Conservation (phyloP, 192 early-diverging fungal species). For the Chytriomyces sp. region DNA sequence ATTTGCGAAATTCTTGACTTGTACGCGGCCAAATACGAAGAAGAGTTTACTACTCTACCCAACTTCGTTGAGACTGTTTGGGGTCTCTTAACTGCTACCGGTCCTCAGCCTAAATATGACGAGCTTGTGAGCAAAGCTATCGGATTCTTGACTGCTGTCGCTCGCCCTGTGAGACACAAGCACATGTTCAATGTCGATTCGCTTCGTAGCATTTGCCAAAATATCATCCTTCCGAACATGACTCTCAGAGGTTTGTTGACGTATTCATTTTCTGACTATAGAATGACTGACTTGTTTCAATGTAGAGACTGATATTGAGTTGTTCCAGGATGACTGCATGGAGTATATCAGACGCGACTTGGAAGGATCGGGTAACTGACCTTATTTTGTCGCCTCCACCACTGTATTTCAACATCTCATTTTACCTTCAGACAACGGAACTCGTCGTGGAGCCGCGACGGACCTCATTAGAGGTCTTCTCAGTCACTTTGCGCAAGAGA, state of each 20-base stretch:
- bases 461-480: slow-evolving; percentile 91
- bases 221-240: slow-evolving; percentile 93
- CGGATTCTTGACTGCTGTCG: slow-evolving; percentile 85
- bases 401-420: not conserved
- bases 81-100: slow-evolving; percentile 76
- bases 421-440: slow-evolving; percentile 71
- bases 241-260: slow-evolving; percentile 71
- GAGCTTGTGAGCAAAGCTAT: slow-evolving; percentile 89
- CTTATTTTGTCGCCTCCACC: not conserved
- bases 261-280: too few species aligned
- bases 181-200: slow-evolving; percentile 76
- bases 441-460: slow-evolving; percentile 87
- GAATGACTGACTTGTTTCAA: not conserved
- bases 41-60: slow-evolving; percentile 78
- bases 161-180: slow-evolving; percentile 70
- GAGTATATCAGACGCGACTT: slow-evolving; percentile 92
- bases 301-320: slow-evolving; percentile 80
- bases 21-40: slow-evolving; percentile 88
- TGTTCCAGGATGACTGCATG: slow-evolving; percentile 96
- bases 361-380: slow-evolving; percentile 73
- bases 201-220: slow-evolving; percentile 82
- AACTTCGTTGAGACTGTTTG: slow-evolving; percentile 89
- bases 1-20: slow-evolving; percentile 92
- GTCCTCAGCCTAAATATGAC: slow-evolving; percentile 78
- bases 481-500: slow-evolving; percentile 82